Percentiles rank a stretch among this genome's conserved stretches.
phyloP scores from a whole-genome alignment of 768 basidiomycete species.

The Trametes maxima region DNA sequence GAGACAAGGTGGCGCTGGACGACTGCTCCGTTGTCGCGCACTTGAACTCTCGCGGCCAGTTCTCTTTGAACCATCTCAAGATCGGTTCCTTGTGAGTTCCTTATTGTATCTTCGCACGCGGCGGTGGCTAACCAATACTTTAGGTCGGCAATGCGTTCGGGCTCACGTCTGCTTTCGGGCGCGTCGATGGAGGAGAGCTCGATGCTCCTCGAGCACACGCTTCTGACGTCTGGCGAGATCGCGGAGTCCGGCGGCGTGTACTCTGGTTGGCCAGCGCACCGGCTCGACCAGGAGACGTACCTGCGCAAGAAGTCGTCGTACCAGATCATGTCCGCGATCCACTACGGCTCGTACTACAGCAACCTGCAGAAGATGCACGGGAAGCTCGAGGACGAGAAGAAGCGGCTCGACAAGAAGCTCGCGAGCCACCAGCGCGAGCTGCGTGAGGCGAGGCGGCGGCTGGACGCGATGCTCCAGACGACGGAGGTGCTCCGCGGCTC shows the following conservation, averaged over 20 bases:
- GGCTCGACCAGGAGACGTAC: conserved; percentile 25
- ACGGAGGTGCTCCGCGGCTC: conserved; percentile 11
- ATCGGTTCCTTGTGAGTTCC: conserved; percentile 41
- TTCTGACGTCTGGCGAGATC: conserved; percentile 50
- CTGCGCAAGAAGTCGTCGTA: conserved; percentile 11
- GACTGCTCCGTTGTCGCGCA: conserved; percentile 53
- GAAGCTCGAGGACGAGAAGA: conserved; percentile 17
- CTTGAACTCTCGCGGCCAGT: conserved; percentile 51
- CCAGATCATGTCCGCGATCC: conserved; percentile 7
- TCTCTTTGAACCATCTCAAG: conserved; percentile 45
- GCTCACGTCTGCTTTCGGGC: conserved; percentile 50
- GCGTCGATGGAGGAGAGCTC: conserved; percentile 53
- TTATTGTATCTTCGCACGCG: background rate
- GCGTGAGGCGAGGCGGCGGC: conserved; percentile 13
- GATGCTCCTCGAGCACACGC: conserved; percentile 52
- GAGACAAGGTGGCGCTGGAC: conserved; percentile 46
- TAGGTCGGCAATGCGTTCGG: conserved; percentile 48
- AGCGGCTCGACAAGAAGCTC: conserved; percentile 14
- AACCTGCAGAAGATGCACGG: conserved; percentile 16
- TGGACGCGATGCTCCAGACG: conserved; percentile 16
- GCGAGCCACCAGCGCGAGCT: conserved; percentile 14
- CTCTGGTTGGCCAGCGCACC: conserved; percentile 49
- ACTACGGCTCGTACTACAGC: conserved; percentile 14
- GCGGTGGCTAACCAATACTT: background rate
- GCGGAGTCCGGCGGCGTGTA: conserved; percentile 46